phyloP scores from a whole-genome alignment of 2,329 filamentous ascomycete species.

The Gaeumannomyces sp. region DNA sequence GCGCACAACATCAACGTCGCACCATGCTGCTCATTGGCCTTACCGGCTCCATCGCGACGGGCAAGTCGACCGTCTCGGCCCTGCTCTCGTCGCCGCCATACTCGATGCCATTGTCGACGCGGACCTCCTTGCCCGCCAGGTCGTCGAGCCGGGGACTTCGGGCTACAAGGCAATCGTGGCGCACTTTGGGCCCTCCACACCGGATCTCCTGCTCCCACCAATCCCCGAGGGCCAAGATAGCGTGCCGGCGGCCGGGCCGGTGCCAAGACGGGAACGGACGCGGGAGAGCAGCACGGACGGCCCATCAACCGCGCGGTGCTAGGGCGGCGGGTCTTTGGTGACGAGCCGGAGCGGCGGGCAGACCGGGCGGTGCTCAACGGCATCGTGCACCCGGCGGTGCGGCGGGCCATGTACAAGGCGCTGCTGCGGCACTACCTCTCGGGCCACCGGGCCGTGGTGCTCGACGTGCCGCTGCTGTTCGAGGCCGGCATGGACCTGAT shows the following conservation, averaged over 20 bases:
- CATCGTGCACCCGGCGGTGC: conserved; percentile 89
- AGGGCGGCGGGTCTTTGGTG: conserved; percentile 80
- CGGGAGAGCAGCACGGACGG: conserved; percentile 43
- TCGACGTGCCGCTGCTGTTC: conserved; percentile 89
- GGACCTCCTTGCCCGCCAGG: conserved; percentile 83
- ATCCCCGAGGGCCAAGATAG: conserved; percentile 14
- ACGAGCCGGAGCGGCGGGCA: conserved; percentile 59
- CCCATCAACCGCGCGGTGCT: conserved; percentile 83
- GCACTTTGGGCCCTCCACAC: conserved; percentile 76
- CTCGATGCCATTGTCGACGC: conserved; percentile 89
- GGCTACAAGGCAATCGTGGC: conserved; percentile 78
- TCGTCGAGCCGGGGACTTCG: conserved; percentile 84
- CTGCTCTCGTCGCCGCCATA: conserved; percentile 77
- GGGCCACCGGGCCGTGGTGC: conserved; percentile 81
- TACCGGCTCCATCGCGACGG: conserved; percentile 94
- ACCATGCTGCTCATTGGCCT: conserved; percentile 92
- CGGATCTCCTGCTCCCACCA: conserved; percentile 68
- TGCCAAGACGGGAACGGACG: conserved; percentile 47
- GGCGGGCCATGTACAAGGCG: conserved; percentile 70
- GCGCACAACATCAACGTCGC: neutral
- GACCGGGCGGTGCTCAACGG: conserved; percentile 76
- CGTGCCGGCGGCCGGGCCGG: conserved; percentile 21
- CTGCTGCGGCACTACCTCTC: conserved; percentile 67
- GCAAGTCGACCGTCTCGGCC: conserved; percentile 90
- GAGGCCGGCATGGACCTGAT: conserved; percentile 81